A percentile compares a stretch with the other conserved stretches of the same genome.
phyloP scores from a whole-genome alignment of 805 yeast species.

The Barnettozyma pratensis region DNA sequence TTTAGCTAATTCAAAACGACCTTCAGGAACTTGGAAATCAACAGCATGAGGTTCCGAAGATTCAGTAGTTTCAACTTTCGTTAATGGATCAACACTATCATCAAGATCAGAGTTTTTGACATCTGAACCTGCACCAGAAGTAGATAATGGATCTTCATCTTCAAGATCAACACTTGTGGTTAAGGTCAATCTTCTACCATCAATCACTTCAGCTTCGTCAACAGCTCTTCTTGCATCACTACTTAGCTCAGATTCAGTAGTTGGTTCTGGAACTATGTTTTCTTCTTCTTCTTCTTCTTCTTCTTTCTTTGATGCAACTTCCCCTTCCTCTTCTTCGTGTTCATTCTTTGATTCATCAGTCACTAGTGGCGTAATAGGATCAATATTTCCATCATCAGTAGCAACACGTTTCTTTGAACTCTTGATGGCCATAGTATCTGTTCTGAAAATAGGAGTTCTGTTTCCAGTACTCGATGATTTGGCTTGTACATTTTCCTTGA shows the following conservation, averaged over 20 bases:
- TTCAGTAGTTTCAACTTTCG: not conserved
- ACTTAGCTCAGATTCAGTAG: not conserved
- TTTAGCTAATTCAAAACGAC: conserved; percentile 13
- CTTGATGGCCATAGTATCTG: conserved; percentile 15
- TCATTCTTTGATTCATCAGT: not conserved
- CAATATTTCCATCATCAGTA: not conserved
- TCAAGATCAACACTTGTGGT: conserved; percentile 3
- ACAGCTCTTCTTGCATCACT: conserved; percentile 1
- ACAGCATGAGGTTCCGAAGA: not conserved
- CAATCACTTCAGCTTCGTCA: conserved; percentile 4
- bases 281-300: not conserved
- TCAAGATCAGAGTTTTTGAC: conserved; percentile 3
- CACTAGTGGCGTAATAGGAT: not conserved
- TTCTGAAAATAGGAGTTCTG: conserved; percentile 9
- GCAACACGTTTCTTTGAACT: conserved; percentile 5
- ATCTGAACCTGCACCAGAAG: conserved; percentile 1
- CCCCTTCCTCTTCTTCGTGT: not conserved
- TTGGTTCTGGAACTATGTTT: not conserved
- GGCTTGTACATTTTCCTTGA: not conserved
- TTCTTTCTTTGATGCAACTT: not conserved
- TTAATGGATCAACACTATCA: conserved; percentile 11
- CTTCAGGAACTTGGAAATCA: conserved; percentile 22
- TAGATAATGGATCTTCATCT: conserved; percentile 17
- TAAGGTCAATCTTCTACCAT: conserved; percentile 4
- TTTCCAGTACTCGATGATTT: not conserved